A percentile compares a stretch with the other conserved stretches of the same genome.
phyloP scores from a whole-genome alignment of 345 rosid species.

The Citropsis articulata region DNA sequence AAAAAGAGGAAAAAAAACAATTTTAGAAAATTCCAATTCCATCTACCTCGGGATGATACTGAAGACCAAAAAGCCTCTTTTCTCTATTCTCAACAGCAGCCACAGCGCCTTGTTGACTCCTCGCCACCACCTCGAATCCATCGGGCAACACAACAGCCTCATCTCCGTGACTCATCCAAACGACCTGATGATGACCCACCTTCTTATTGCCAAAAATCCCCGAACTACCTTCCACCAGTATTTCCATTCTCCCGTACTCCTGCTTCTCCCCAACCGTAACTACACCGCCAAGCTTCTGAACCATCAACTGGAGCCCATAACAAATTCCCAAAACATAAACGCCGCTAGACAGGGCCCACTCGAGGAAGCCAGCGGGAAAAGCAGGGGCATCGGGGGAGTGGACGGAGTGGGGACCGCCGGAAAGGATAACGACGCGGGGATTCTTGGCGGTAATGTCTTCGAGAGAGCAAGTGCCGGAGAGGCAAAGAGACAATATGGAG shows the following conservation, averaged over 20 bases:
- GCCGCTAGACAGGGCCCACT: slow-evolving; percentile 63
- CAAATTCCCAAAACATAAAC: slow-evolving; percentile 76
- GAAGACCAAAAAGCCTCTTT: slow-evolving; percentile 79
- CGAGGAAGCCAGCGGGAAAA: slow-evolving; percentile 67
- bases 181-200: slow-evolving; percentile 71
- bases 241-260: slow-evolving; percentile 98
- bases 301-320: slow-evolving; percentile 83
- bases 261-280: slow-evolving; percentile 73
- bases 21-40: background rate
- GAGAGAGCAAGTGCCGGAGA: slow-evolving; percentile 80
- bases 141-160: slow-evolving; percentile 70
- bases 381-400: slow-evolving; percentile 67
- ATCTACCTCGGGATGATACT: slow-evolving; percentile 92
- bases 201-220: slow-evolving; percentile 64
- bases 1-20: background rate
- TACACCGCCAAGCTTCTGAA: slow-evolving; percentile 78
- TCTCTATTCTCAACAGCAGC: slow-evolving; percentile 68
- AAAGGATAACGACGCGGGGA: slow-evolving; percentile 83
- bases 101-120: slow-evolving; percentile 75
- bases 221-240: slow-evolving; percentile 45
- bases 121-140: slow-evolving; percentile 73
- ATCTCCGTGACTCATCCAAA: slow-evolving; percentile 99
- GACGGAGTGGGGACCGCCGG: slow-evolving; percentile 96
- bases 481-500: slow-evolving; percentile 78
- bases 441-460: slow-evolving; percentile 47